Percentiles rank a stretch among this genome's conserved stretches.
These are phyloP conservation scores for Abrus precatorius DNA, from an alignment of 306 rosid genomes.

Conservation along the genomic window DNA sequence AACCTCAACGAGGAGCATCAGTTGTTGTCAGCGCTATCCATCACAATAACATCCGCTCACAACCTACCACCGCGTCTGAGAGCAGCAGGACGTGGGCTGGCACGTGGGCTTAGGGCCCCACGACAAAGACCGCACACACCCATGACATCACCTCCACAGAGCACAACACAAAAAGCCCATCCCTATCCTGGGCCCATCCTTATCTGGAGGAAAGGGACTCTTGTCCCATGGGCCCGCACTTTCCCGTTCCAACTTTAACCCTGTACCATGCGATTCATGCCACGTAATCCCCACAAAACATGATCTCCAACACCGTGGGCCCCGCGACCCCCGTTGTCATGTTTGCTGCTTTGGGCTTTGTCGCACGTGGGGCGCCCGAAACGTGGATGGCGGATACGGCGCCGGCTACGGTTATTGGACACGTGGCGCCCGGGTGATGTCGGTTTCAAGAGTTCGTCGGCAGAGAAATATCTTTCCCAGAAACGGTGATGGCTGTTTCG, in stretches of 20 bases:
- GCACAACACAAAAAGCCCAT: conserved; percentile 45
- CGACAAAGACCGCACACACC: conserved; percentile 41
- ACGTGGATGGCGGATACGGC: conserved; percentile 27
- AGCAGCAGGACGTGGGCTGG: conserved; percentile 48
- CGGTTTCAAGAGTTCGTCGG: conserved; percentile 37
- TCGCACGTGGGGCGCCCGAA: conserved; percentile 43
- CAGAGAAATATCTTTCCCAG: conserved; percentile 40
- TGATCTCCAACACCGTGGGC: conserved; percentile 29
- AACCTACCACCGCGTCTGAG: conserved; percentile 52
- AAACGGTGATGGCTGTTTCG: background rate
- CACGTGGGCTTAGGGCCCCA: conserved; percentile 56
- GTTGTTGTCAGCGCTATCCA: conserved; percentile 44
- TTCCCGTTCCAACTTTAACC: conserved; percentile 27
- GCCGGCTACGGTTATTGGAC: background rate
- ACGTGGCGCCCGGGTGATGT: conserved; percentile 42
- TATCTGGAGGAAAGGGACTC: conserved; percentile 49
- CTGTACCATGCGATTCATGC: conserved; percentile 34
- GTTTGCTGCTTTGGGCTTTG: conserved; percentile 1
- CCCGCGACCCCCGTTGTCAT: background rate
- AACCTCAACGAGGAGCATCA: conserved; percentile 13
- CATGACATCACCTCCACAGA: conserved; percentile 37
- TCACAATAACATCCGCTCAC: conserved; percentile 41
- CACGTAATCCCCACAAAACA: conserved; percentile 29
- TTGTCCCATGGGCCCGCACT: conserved; percentile 48
- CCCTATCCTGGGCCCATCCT: conserved; percentile 46